A percentile compares a stretch with the other conserved stretches of the same genome.
These are phyloP conservation scores for Heliamphora exappendiculata DNA, from an alignment of 148 eudicot genomes.

Conservation along the genomic window DNA sequence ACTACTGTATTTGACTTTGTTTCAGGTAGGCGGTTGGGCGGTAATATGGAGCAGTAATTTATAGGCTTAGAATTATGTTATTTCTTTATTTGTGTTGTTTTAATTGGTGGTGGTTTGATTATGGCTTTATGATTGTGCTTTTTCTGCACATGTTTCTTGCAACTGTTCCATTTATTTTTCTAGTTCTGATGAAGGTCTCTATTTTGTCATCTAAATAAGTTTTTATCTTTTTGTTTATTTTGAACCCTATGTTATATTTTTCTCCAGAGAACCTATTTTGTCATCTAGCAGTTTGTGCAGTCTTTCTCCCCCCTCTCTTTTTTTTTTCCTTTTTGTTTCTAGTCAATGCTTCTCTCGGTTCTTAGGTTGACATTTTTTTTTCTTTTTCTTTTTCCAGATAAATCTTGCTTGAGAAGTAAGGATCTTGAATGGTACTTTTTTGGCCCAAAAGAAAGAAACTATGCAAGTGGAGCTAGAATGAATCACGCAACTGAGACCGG, in stretches of 20 bases:
- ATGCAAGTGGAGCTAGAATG: constrained; percentile 42
- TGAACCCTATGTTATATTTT: neutral
- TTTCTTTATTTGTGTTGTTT: no score
- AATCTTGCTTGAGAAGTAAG: constrained; percentile 32
- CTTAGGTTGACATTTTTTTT: neutral
- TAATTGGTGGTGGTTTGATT: no score
- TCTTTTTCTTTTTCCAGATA: constrained; percentile 24
- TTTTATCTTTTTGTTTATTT: neutral
- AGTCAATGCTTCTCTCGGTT: neutral
- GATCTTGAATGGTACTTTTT: constrained; percentile 81
- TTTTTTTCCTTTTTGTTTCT: neutral
- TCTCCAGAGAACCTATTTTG: neutral
- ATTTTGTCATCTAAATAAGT: no score
- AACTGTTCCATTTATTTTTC: no score
- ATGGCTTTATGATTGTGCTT: no score
- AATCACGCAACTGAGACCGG: constrained; percentile 60
- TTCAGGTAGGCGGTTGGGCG: neutral
- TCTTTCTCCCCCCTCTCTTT: no score
- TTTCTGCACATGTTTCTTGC: no score
- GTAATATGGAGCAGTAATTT: no score
- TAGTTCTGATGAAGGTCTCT: no score
- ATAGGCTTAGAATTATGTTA: no score
- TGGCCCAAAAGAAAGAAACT: constrained; percentile 52
- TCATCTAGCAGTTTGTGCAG: neutral
- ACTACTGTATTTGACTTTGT: neutral